Evolutionary conservation across 2,329 filamentous ascomycete genomes (phyloP).

Genomic region (Ilyonectria destructans): DNA sequence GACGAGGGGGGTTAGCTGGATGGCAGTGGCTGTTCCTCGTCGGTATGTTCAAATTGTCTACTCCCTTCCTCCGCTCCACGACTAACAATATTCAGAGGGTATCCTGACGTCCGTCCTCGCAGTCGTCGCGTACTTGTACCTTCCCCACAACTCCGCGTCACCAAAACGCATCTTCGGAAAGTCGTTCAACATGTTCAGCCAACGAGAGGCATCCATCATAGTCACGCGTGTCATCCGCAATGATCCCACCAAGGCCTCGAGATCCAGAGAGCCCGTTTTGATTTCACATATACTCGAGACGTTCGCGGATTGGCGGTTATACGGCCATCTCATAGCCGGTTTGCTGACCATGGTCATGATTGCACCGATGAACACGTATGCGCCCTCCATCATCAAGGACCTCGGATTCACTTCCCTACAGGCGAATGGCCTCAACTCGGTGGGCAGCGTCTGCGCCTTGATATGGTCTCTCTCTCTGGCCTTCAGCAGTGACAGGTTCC

Average conservation of each 20-base stretch:
- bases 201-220: slow-evolving; percentile 46
- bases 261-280: slow-evolving; percentile 44
- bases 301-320: slow-evolving; percentile 49
- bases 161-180: slow-evolving; percentile 48
- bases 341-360: slow-evolving; percentile 54
- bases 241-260: slow-evolving; percentile 49
- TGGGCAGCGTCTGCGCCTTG: slow-evolving; percentile 48
- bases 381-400: slow-evolving; percentile 51
- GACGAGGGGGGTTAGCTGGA: slow-evolving; percentile 43
- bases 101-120: slow-evolving; percentile 46
- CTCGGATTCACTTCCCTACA: slow-evolving; percentile 48
- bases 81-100: slow-evolving; percentile 43
- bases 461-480: slow-evolving; percentile 48
- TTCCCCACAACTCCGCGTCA: slow-evolving; percentile 47
- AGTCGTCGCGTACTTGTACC: slow-evolving; percentile 47
- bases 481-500: slow-evolving; percentile 48
- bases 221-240: slow-evolving; percentile 51
- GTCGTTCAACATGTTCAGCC: slow-evolving; percentile 45
- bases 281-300: slow-evolving; percentile 47
- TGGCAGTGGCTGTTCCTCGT: slow-evolving; percentile 54
- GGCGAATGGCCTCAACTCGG: slow-evolving; percentile 51
- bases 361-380: slow-evolving; percentile 51
- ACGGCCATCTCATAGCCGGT: slow-evolving; percentile 48
- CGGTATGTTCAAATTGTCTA: slow-evolving; percentile 32
- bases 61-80: fast-evolving